phyloP scores from a whole-genome alignment of 345 rosid genomes.

The Clarkia xantiana region DNA sequence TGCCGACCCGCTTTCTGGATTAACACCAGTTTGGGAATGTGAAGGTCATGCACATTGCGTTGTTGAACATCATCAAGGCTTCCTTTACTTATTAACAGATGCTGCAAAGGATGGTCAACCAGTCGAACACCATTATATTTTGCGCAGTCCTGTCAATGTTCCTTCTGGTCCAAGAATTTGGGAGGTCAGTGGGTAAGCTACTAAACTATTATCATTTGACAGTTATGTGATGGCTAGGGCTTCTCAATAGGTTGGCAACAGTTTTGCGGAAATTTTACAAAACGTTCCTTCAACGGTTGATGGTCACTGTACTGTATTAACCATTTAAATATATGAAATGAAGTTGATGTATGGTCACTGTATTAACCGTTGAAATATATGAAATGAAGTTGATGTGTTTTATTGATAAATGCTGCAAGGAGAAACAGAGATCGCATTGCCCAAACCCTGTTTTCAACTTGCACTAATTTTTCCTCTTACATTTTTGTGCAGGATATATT shows the following conservation, averaged over 20 bases:
- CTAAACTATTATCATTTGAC: background rate
- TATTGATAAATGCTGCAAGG: too few species aligned
- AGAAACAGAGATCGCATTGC: too few species aligned
- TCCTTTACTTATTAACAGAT: slow-evolving; percentile 74
- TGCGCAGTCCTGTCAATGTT: slow-evolving; percentile 35
- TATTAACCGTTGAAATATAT: too few species aligned
- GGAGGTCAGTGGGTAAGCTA: slow-evolving; percentile 49
- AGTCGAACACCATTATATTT: slow-evolving; percentile 70
- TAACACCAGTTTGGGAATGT: slow-evolving; percentile 74
- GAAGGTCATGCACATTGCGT: slow-evolving; percentile 69
- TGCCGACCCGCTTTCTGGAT: slow-evolving; percentile 73
- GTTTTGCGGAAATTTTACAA: too few species aligned
- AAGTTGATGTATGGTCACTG: too few species aligned
- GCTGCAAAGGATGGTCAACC: slow-evolving; percentile 47
- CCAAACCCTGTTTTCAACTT: background rate
- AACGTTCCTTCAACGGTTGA: too few species aligned
- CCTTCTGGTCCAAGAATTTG: slow-evolving; percentile 42
- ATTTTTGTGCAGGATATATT: slow-evolving; percentile 43
- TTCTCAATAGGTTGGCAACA: background rate
- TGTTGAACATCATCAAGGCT: slow-evolving; percentile 82
- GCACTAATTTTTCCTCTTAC: background rate
- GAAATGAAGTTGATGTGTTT: too few species aligned
- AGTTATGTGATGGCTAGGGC: background rate
- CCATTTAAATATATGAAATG: too few species aligned
- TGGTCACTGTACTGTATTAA: too few species aligned